Conservation (phyloP, 495 filamentous ascomycete species). For the Halenospora varia region DNA sequence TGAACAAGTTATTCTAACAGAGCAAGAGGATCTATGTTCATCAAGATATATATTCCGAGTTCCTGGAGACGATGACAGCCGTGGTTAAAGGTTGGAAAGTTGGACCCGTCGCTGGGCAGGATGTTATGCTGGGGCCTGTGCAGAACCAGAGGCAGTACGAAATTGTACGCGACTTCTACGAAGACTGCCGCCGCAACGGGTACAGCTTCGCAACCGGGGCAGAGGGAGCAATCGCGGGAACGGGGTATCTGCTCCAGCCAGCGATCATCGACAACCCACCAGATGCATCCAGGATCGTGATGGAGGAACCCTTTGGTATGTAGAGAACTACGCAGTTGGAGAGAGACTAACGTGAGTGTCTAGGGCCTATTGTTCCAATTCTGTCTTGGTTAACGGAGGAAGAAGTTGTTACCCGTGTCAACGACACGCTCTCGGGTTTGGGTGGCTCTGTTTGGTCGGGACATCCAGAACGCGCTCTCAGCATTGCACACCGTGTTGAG, state of each 20-base stretch:
- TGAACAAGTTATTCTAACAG: no score
- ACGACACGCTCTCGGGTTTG: conserved; percentile 41
- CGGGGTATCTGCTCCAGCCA: conserved; percentile 33
- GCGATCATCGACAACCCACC: conserved; percentile 57
- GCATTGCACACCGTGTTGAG: conserved; percentile 36
- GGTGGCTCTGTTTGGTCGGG: conserved; percentile 45
- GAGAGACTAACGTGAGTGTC: background rate
- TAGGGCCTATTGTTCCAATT: conserved; percentile 42
- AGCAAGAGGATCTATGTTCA: conserved; percentile 29
- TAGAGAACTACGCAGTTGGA: background rate
- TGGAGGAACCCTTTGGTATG: conserved; percentile 38
- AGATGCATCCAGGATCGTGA: conserved; percentile 45
- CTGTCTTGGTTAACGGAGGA: conserved; percentile 42
- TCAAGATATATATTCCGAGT: conserved; percentile 1
- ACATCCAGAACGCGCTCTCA: conserved; percentile 36
- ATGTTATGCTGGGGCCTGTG: conserved; percentile 36
- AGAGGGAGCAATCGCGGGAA: conserved; percentile 21
- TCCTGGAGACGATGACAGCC: conserved; percentile 3
- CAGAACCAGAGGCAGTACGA: conserved; percentile 46
- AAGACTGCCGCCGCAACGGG: conserved; percentile 33
- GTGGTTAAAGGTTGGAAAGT: conserved; percentile 38
- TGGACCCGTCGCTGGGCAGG: conserved; percentile 11
- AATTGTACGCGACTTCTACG: conserved; percentile 36
- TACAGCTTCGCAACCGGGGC: conserved; percentile 38
- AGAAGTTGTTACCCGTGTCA: conserved; percentile 44